These are phyloP conservation scores for Mycena vitilis DNA, from an alignment of 768 basidiomycete species.

Conservation along the genomic window DNA sequence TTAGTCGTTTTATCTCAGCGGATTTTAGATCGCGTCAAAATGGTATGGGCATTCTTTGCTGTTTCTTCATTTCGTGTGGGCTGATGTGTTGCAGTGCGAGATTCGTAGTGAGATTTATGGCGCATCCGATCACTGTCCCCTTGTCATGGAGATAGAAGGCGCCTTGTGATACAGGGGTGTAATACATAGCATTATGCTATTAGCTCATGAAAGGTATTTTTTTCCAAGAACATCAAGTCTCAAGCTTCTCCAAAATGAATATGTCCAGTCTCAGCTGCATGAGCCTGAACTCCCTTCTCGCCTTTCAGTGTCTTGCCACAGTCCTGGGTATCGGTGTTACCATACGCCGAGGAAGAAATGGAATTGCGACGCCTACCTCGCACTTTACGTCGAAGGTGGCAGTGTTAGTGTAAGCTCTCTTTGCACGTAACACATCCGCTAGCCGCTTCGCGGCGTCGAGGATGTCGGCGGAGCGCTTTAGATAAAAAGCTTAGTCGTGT, in stretches of 20 bases:
- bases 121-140: slow-evolving; percentile 87
- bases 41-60: slow-evolving; percentile 47
- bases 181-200: slow-evolving; percentile 1
- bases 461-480: slow-evolving; percentile 41
- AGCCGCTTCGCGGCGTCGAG: slow-evolving; percentile 76
- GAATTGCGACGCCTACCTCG: slow-evolving; percentile 59
- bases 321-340: slow-evolving; percentile 53
- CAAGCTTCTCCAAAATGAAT: slow-evolving; percentile 85
- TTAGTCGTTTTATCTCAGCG: slow-evolving; percentile 83
- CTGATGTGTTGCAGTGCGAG: slow-evolving; percentile 66
- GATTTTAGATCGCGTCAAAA: slow-evolving; percentile 70
- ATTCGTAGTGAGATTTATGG: slow-evolving; percentile 89
- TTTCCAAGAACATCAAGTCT: not conserved
- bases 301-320: slow-evolving; percentile 91
- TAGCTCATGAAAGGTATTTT: not conserved
- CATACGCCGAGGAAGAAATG: slow-evolving; percentile 15
- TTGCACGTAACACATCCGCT: slow-evolving; percentile 75
- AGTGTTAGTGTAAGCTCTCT: slow-evolving; percentile 92
- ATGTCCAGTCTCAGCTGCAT: slow-evolving; percentile 91
- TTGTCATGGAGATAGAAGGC: slow-evolving; percentile 80
- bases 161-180: slow-evolving; percentile 48
- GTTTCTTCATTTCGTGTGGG: not conserved
- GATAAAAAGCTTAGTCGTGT: not conserved
- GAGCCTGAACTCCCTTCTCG: slow-evolving; percentile 91
- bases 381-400: slow-evolving; percentile 92